phyloP scores from a whole-genome alignment of 805 yeast species.

The Dipodascopsis tothii region DNA sequence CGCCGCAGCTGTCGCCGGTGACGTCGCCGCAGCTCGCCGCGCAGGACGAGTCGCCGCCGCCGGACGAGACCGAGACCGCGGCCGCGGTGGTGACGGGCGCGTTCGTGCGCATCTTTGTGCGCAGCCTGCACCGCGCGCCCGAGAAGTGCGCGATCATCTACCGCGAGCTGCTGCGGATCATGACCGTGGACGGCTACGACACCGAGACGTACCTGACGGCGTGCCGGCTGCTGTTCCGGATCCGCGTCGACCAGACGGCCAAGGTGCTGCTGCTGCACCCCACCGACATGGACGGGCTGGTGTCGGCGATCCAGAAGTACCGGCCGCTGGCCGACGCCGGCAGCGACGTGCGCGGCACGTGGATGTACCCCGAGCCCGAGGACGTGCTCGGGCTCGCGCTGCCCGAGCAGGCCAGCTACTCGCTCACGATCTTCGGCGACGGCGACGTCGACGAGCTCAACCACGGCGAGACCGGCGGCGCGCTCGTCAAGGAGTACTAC shows the following conservation, averaged over 20 bases:
- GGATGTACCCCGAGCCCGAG: conserved; percentile 58
- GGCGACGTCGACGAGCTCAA: background rate
- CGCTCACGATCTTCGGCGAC: conserved; percentile 10
- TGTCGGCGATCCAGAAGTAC: conserved; percentile 52
- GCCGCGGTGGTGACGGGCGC: conserved; percentile 24
- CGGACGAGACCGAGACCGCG: conserved; percentile 8
- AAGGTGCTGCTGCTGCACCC: conserved; percentile 46
- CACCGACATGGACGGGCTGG: conserved; percentile 56
- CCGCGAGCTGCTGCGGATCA: conserved; percentile 29
- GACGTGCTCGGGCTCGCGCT: conserved; percentile 41
- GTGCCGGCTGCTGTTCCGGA: conserved; percentile 47
- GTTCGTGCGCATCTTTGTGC: conserved; percentile 30
- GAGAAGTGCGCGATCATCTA: conserved; percentile 33
- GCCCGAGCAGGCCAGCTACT: conserved; percentile 38
- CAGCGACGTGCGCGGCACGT: conserved; percentile 31
- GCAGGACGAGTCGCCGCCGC: conserved; percentile 22
- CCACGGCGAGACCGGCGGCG: background rate
- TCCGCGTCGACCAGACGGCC: conserved; percentile 43
- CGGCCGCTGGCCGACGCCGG: conserved; percentile 27
- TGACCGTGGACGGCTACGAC: conserved; percentile 16
- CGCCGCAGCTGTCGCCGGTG: background rate
- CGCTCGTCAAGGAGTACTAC: conserved; percentile 6
- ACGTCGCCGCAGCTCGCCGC: conserved; percentile 17
- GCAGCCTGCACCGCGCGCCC: conserved; percentile 35
- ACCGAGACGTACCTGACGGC: conserved; percentile 35